Conservation (phyloP, 805 yeast species). For the Kuraishia floccosa region DNA sequence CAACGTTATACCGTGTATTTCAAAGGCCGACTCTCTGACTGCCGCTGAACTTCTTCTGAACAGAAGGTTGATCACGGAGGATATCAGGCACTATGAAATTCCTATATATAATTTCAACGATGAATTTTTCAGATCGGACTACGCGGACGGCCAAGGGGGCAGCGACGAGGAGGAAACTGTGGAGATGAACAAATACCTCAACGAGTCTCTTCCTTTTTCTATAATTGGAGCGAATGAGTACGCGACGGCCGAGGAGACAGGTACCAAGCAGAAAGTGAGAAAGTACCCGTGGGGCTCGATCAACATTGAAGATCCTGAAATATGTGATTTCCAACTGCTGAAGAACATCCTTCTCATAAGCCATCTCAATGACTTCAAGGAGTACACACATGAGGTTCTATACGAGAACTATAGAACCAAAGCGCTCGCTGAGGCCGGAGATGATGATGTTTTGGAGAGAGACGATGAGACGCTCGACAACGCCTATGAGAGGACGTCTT, state of each 20-base stretch:
- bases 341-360: slow-evolving; percentile 73
- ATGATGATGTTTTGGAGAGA: neutral
- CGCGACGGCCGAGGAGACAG: slow-evolving; percentile 20
- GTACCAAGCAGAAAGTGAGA: slow-evolving; percentile 33
- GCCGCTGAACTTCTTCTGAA: slow-evolving; percentile 57
- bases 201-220: slow-evolving; percentile 49
- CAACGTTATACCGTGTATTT: slow-evolving; percentile 74
- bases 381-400: slow-evolving; percentile 73
- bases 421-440: slow-evolving; percentile 31
- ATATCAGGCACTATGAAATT: slow-evolving; percentile 56
- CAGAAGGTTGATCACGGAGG: slow-evolving; percentile 67
- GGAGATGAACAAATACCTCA: slow-evolving; percentile 23
- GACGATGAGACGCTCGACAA: neutral
- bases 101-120: slow-evolving; percentile 72
- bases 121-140: slow-evolving; percentile 28
- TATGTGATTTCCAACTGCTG: slow-evolving; percentile 70
- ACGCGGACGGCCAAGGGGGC: slow-evolving; percentile 13
- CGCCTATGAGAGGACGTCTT: neutral
- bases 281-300: slow-evolving; percentile 62
- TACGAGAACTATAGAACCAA: slow-evolving; percentile 88
- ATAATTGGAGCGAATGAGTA: slow-evolving; percentile 44
- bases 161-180: slow-evolving; percentile 15
- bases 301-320: slow-evolving; percentile 47
- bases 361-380: slow-evolving; percentile 82
- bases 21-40: slow-evolving; percentile 74